phyloP scores from a whole-genome alignment of 805 yeast species.

The Ogataea neopini region DNA sequence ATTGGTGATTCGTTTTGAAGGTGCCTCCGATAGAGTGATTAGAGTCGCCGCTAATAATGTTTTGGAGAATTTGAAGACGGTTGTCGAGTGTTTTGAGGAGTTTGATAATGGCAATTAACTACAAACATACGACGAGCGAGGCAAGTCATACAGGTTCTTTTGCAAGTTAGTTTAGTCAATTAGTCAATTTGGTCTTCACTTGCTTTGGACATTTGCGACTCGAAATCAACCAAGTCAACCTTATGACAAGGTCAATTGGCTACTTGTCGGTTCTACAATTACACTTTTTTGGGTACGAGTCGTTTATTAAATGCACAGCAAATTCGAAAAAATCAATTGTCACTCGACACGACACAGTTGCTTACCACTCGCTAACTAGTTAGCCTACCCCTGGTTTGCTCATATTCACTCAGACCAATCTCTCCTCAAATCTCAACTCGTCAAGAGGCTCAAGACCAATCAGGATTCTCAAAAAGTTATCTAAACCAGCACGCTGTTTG shows the following conservation, averaged over 20 bases:
- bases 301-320: too few species aligned
- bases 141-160: too few species aligned
- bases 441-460: conserved; percentile 89
- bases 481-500: conserved; percentile 91
- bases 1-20: conserved; percentile 53
- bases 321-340: background rate
- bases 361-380: too few species aligned
- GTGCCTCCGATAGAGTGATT: conserved; percentile 70
- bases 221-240: too few species aligned
- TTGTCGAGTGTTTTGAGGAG: conserved; percentile 78
- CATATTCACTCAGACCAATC: conserved; percentile 47
- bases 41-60: conserved; percentile 84
- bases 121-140: background rate
- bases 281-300: too few species aligned
- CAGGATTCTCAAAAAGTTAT: conserved; percentile 83
- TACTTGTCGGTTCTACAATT: too few species aligned
- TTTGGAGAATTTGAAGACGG: conserved; percentile 72
- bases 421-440: conserved; percentile 93
- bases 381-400: too few species aligned
- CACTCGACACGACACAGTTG: too few species aligned
- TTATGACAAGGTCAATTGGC: too few species aligned
- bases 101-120: conserved; percentile 41
- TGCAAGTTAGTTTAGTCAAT: too few species aligned
- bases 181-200: too few species aligned
- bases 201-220: too few species aligned